Evolutionary conservation across 2,329 filamentous ascomycete genomes (phyloP).

Genomic region (Metarhizium robertsii): DNA sequence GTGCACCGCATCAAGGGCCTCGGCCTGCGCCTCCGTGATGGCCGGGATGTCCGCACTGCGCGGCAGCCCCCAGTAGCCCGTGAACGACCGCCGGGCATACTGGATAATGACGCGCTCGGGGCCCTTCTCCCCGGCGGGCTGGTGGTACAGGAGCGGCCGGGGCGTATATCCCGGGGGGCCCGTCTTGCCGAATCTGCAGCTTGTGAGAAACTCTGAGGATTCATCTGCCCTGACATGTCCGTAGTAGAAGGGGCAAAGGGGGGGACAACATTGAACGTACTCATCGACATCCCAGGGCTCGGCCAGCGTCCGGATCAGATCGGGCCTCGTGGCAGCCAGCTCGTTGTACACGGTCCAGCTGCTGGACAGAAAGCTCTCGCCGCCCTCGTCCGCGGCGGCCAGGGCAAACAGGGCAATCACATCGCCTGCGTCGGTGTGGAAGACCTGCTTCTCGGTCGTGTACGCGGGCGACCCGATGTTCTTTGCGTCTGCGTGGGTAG

Average conservation of each 20-base stretch:
- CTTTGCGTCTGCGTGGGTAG: constrained; percentile 12
- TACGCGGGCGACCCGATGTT: constrained; percentile 49
- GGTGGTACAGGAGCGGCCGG: constrained; percentile 42
- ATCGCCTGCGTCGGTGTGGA: constrained; percentile 39
- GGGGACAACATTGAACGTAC: too few species aligned
- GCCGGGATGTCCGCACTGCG: constrained; percentile 45
- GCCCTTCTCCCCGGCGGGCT: constrained; percentile 31
- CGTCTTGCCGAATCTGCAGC: too few species aligned
- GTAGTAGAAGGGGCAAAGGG: too few species aligned
- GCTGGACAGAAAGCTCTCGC: constrained; percentile 48
- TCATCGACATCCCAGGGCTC: too few species aligned
- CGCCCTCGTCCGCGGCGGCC: constrained; percentile 41
- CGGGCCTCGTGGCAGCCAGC: too few species aligned
- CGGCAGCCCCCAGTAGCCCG: constrained; percentile 45
- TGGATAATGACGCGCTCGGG: constrained; percentile 50
- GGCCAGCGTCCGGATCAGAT: too few species aligned
- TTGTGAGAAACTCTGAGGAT: too few species aligned
- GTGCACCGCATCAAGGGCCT: constrained; percentile 42
- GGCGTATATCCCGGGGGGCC: too few species aligned
- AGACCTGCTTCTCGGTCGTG: constrained; percentile 25
- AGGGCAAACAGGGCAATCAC: constrained; percentile 49
- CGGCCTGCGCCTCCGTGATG: constrained; percentile 42
- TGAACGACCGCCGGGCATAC: constrained; percentile 50
- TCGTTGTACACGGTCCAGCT: constrained; percentile 28
- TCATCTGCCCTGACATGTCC: too few species aligned